Evolutionary conservation across 768 basidiomycete species (phyloP), one percentile per base, ranked within the genome.

Genomic region (Neoboletus subvelutipes): DNA sequence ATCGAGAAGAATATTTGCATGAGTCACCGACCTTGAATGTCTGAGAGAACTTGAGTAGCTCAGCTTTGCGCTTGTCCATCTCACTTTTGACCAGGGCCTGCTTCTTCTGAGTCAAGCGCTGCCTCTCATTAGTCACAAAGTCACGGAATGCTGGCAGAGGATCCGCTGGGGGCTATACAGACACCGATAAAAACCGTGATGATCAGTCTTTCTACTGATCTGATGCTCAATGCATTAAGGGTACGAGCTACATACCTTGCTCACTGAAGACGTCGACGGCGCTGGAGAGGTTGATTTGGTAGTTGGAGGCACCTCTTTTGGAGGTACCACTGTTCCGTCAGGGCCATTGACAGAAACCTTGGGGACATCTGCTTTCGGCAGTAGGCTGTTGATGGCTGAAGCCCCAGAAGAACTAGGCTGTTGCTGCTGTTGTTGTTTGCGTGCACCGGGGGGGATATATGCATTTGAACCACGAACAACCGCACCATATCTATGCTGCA

Each of bases 41-140:
- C 72, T 91, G 82, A 61, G 92, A 93, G 74, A 98, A 99, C 73
- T 90, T 91, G 70, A 94, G 82, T 37, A 98, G 78, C 42, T 98
- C 96, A 11, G 93, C 90, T 78, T 97, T 85, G 59, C 91, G 86
- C 69, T 91, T 92, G 73, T 98, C 94, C 85, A 95, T 91, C 71
- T 98, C 95, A 66, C 81, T 90, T 81, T 94, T 95, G 50, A 86
- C 84, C 45, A 95, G 74, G 15, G 89, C 87, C 66, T 93, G 91
- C 71, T 91, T 85, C 82, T 95, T 96, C 76, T 93, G 88, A 45
- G 90, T 88, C 55, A 97, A 75, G 50, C 91, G 83, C 67, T 97
- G 90, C 70, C 89, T 91, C 76, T 98, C 97, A 63, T 83, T 87
- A 1, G 88, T 88, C 36, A 99, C 94, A 66, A 98, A 98, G 64